A percentile compares a stretch with the other conserved stretches of the same genome.
Conservation (phyloP, 768 basidiomycete genomes). For the Russula griseocarnosa region DNA sequence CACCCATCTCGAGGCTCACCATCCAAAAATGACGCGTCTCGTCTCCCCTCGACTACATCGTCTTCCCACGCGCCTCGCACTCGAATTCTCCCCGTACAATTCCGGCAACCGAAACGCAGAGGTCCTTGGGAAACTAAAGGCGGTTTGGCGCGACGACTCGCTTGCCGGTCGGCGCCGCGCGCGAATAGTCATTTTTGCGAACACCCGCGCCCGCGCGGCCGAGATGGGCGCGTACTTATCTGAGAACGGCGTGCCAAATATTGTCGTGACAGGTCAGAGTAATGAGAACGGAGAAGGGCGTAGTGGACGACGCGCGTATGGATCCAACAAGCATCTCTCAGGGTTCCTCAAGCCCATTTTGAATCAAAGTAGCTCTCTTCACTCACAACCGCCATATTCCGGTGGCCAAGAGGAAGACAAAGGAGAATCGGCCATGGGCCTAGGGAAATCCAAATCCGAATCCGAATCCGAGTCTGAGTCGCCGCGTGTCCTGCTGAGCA, state of each 20-base stretch:
- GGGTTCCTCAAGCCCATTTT: conserved; percentile 24
- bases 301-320: conserved; percentile 10
- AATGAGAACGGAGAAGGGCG: not conserved
- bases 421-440: not conserved
- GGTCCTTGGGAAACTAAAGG: conserved; percentile 66
- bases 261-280: conserved; percentile 21
- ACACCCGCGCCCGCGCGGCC: conserved; percentile 36
- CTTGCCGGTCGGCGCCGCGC: conserved; percentile 39
- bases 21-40: conserved; percentile 64
- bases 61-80: conserved; percentile 64
- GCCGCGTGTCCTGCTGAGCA: conserved; percentile 78
- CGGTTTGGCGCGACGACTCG: conserved; percentile 72
- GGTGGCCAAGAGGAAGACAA: not conserved
- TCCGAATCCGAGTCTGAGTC: conserved; percentile 31
- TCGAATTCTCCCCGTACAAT: conserved; percentile 71
- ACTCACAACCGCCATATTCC: conserved; percentile 9
- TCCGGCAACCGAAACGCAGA: conserved; percentile 80
- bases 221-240: conserved; percentile 26
- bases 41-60: conserved; percentile 78
- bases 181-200: conserved; percentile 81
- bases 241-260: conserved; percentile 10
- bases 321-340: conserved; percentile 25
- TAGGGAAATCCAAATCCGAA: conserved; percentile 21
- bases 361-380: conserved; percentile 36
- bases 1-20: conserved; percentile 55